These are phyloP conservation scores for Carex scoparia DNA, from an alignment of 176 grass and related monocot species.

Conservation along the genomic window DNA sequence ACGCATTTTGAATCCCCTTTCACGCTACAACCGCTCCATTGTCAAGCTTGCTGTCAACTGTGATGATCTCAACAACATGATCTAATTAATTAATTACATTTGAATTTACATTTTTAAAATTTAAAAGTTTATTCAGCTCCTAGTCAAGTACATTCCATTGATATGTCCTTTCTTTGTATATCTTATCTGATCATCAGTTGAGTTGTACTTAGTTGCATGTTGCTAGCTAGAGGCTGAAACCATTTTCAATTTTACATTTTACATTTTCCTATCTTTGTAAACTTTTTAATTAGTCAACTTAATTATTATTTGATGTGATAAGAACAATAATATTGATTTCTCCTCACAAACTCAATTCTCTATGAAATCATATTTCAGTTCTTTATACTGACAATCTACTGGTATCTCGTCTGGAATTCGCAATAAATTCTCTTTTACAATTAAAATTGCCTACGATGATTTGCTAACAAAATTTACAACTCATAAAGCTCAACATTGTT, in stretches of 20 bases:
- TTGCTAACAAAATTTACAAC: too few species aligned
- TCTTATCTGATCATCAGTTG: too few species aligned
- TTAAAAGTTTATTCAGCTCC: not conserved
- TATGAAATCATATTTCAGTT: too few species aligned
- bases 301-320: not conserved
- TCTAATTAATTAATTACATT: not conserved
- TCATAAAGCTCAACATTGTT: too few species aligned
- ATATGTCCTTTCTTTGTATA: not conserved
- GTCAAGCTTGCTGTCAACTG: not conserved
- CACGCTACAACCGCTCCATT: not conserved
- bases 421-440: too few species aligned
- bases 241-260: not conserved
- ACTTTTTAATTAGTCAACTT: not conserved
- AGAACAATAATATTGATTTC: not conserved
- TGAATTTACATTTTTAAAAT: too few species aligned
- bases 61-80: slow-evolving; percentile 17
- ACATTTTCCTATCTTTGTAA: not conserved
- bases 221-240: not conserved
- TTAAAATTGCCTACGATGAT: too few species aligned
- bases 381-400: too few species aligned
- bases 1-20: not conserved
- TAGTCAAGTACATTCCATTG: not conserved
- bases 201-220: not conserved
- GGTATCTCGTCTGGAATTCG: too few species aligned
- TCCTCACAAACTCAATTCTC: not conserved